A percentile compares a stretch with the other conserved stretches of the same genome.
phyloP scores from a whole-genome alignment of 768 basidiomycete species.

The Serpula lacrymans region DNA sequence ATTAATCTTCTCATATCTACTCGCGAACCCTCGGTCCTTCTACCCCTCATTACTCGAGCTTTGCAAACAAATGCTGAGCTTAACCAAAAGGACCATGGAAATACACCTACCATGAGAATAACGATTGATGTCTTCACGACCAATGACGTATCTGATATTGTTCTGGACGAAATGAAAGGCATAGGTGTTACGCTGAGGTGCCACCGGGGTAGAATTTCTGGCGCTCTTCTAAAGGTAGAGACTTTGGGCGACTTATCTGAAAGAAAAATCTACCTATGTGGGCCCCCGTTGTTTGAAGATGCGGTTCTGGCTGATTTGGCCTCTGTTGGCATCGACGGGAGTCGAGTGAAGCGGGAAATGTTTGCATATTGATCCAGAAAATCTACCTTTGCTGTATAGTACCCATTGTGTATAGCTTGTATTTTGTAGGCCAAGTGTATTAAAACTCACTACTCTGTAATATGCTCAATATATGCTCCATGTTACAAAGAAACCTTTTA shows the following conservation, averaged over 20 bases:
- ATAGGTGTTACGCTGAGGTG: too few species aligned
- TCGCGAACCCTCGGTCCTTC: constrained; percentile 49
- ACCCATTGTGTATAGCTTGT: too few species aligned
- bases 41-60: constrained; percentile 32
- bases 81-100: neutral
- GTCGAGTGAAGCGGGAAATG: constrained; percentile 34
- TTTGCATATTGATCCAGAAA: constrained; percentile 45
- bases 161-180: too few species aligned
- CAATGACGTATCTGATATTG: constrained; percentile 5
- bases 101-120: constrained; percentile 14
- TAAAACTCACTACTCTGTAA: too few species aligned
- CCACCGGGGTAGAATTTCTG: constrained; percentile 1
- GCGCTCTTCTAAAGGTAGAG: constrained; percentile 5
- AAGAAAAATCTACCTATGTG: constrained; percentile 46
- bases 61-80: neutral
- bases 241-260: constrained; percentile 13
- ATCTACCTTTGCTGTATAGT: too few species aligned
- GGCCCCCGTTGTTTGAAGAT: constrained; percentile 45
- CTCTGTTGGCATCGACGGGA: constrained; percentile 31
- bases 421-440: too few species aligned
- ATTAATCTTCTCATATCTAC: constrained; percentile 49
- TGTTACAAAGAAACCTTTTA: too few species aligned
- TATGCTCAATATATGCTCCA: too few species aligned
- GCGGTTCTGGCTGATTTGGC: constrained; percentile 31
- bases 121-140: constrained; percentile 38